Conservation (phyloP, 345 rosid genomes). For the Hypericum androsaemum region DNA sequence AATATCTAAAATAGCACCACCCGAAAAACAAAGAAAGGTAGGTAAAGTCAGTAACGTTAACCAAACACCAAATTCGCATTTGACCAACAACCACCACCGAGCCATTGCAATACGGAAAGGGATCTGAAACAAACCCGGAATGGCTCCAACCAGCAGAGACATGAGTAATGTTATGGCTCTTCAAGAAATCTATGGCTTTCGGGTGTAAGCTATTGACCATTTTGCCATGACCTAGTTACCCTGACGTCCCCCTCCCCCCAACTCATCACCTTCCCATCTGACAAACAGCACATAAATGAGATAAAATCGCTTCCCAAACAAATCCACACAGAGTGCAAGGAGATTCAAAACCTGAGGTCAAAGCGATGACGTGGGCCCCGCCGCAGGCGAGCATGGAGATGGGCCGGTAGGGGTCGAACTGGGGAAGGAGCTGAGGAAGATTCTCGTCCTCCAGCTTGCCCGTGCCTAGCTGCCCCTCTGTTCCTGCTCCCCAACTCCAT, state of each 20-base stretch:
- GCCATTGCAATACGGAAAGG: no score
- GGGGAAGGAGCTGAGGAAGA: slow-evolving; percentile 61
- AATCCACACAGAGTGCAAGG: no score
- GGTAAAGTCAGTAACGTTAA: neutral
- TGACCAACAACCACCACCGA: neutral
- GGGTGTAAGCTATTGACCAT: slow-evolving; percentile 19
- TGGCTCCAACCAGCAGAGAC: no score
- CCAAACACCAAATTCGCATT: neutral
- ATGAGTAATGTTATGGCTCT: neutral
- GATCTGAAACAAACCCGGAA: slow-evolving; percentile 32
- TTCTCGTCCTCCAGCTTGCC: slow-evolving; percentile 57
- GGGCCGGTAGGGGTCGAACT: slow-evolving; percentile 32
- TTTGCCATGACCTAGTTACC: slow-evolving; percentile 86
- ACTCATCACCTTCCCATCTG: slow-evolving; percentile 61
- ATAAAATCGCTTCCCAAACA: no score
- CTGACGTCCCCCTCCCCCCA: slow-evolving; percentile 98
- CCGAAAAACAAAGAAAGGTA: neutral
- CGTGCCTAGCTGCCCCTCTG: slow-evolving; percentile 84
- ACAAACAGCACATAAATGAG: neutral
- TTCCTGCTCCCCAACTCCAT: slow-evolving; percentile 99
- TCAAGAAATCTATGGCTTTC: slow-evolving; percentile 11
- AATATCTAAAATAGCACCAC: no score
- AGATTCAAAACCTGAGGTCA: slow-evolving; percentile 35
- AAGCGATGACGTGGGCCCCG: slow-evolving; percentile 82
- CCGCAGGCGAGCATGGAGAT: slow-evolving; percentile 77